Conservation (phyloP, 2,329 filamentous ascomycete species). For the Aurifilum marmelostoma region DNA sequence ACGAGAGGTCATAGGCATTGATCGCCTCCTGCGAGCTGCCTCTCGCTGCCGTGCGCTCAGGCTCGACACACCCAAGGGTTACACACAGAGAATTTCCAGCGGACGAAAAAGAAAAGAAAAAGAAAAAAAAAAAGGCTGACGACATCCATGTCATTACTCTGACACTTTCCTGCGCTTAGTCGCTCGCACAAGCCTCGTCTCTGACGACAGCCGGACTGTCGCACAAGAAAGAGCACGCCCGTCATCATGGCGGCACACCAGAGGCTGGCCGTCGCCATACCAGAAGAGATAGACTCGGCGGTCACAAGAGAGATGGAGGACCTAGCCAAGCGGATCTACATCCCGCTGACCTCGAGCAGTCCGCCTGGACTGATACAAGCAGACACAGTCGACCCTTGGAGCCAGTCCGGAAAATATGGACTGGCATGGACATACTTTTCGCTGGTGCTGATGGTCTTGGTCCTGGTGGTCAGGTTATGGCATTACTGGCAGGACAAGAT, state of each 20-base stretch:
- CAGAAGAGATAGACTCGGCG: conserved; percentile 38
- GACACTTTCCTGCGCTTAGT: conserved; percentile 24
- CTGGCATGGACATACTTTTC: conserved; percentile 89
- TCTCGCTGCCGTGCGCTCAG: not conserved
- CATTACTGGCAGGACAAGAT: conserved; percentile 94
- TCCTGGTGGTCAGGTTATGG: conserved; percentile 75
- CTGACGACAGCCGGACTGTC: conserved; percentile 26
- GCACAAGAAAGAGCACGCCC: not conserved
- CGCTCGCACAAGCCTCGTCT: conserved; percentile 15
- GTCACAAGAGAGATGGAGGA: conserved; percentile 41
- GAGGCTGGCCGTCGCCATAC: conserved; percentile 37
- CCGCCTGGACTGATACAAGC: conserved; percentile 65
- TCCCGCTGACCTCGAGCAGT: conserved; percentile 62
- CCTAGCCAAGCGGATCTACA: conserved; percentile 60
- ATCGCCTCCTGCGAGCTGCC: not conserved
- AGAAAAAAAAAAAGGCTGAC: not conserved
- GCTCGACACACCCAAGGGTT: too few relatives aligned
- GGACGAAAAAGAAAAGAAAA: too few relatives aligned
- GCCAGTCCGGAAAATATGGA: conserved; percentile 80
- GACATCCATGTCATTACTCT: conserved; percentile 16
- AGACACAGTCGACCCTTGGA: conserved; percentile 76
- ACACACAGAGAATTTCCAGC: too few relatives aligned
- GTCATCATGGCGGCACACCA: conserved; percentile 47
- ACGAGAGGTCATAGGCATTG: not conserved
- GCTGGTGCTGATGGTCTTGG: conserved; percentile 68